Conservation (phyloP, 306 rosid genomes). For the Bauhinia variegata region DNA sequence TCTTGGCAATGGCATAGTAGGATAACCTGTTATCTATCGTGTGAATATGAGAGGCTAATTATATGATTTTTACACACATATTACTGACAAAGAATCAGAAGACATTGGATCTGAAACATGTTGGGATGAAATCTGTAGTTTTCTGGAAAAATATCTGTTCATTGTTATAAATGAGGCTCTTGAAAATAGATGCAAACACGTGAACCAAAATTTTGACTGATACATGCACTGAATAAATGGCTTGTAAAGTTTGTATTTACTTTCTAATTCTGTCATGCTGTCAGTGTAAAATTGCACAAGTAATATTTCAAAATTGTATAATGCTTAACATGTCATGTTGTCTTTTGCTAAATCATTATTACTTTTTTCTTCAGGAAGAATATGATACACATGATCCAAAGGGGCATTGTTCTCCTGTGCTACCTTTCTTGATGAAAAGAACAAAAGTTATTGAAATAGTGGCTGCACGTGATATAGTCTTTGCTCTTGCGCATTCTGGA, state of each 20-base stretch:
- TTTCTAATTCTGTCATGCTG: background rate
- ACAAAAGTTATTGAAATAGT: slow-evolving; percentile 82
- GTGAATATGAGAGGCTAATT: background rate
- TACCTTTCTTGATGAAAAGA: slow-evolving; percentile 80
- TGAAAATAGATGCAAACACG: background rate
- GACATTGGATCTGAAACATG: background rate
- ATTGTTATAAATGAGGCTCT: no score
- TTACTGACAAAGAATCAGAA: background rate
- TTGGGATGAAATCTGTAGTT: background rate
- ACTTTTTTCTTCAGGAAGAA: slow-evolving; percentile 50
- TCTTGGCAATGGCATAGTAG: background rate
- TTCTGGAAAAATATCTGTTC: background rate
- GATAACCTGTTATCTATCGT: background rate
- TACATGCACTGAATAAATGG: background rate
- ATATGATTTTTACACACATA: background rate
- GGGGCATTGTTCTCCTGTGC: slow-evolving; percentile 55
- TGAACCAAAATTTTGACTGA: background rate
- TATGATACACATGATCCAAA: slow-evolving; percentile 86
- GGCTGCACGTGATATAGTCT: slow-evolving; percentile 77
- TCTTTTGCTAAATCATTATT: slow-evolving; percentile 1
- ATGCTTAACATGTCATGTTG: background rate
- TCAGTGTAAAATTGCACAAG: background rate
- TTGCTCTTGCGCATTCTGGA: slow-evolving; percentile 89
- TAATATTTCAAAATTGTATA: background rate
- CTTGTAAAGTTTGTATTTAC: background rate